Conservation (phyloP, 2,329 filamentous ascomycete species). For the Colletotrichum higginsianum region DNA sequence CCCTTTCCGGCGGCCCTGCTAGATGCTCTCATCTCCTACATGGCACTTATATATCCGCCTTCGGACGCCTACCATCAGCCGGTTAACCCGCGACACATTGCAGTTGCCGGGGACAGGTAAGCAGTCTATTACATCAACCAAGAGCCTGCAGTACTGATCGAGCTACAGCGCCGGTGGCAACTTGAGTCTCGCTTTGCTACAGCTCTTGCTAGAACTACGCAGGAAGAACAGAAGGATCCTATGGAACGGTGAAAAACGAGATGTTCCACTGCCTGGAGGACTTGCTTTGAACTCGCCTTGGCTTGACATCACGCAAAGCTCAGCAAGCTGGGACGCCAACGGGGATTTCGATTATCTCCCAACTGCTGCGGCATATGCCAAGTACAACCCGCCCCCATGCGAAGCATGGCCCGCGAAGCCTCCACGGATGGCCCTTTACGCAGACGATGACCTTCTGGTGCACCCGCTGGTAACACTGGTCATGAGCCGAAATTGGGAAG, state of each 20-base stretch:
- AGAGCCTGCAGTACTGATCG: background rate
- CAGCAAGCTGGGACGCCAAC: constrained; percentile 68
- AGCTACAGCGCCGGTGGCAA: constrained; percentile 78
- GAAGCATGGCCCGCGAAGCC: constrained; percentile 70
- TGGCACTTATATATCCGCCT: constrained; percentile 81
- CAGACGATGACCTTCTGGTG: constrained; percentile 65
- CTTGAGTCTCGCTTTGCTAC: constrained; percentile 76
- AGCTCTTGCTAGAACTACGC: constrained; percentile 76
- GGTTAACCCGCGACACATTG: constrained; percentile 75
- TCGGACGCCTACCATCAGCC: constrained; percentile 76
- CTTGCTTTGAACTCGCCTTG: constrained; percentile 76
- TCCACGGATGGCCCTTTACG: constrained; percentile 68
- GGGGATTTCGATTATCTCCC: constrained; percentile 75
- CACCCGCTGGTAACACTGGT: constrained; percentile 81
- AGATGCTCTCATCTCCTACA: constrained; percentile 80
- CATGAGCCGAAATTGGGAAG: constrained; percentile 71
- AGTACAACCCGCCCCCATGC: constrained; percentile 59
- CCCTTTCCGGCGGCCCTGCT: constrained; percentile 82
- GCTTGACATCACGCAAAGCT: constrained; percentile 78
- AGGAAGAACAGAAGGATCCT: constrained; percentile 62
- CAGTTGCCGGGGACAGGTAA: constrained; percentile 79
- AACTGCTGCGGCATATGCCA: constrained; percentile 54
- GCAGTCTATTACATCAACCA: constrained; percentile 34
- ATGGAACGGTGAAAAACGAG: constrained; percentile 73
- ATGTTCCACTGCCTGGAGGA: constrained; percentile 77